Base-by-base conservation (phyloP, 139 green algal genomes). In the Zygnema circumcarinatum region DNA sequence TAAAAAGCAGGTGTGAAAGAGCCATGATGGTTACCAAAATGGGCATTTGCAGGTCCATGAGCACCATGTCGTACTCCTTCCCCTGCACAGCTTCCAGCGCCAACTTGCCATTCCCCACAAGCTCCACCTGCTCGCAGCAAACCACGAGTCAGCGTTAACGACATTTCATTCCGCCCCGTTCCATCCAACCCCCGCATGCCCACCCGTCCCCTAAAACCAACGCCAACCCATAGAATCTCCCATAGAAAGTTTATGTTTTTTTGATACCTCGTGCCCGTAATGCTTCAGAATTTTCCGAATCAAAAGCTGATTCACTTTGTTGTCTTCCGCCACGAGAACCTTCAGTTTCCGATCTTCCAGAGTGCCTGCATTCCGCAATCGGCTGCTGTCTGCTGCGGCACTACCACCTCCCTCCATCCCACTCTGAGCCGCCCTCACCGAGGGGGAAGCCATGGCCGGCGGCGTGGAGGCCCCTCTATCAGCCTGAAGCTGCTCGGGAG, bases 11-110 rank as follows among this genome's bases (percentile, higher is more conserved):
- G n/a, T n/a, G n/a, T n/a, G n/a, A n/a, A n/a, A n/a, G n/a, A n/a
- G n/a, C n/a, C n/a, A n/a, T n/a, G n/a, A n/a, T n/a, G 11, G 56
- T 76, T 31, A 86, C 81, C 39, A 88, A 33, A 33, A 88, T 76
- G 72, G 84, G 84, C 84, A 89, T 89, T 67, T 89, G 84, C 52
- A 89, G 36, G 75, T 89, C 84, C 84, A 89, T 89, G 84, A 89
- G 84, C 2, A 85, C 74, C 29, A 89, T 67, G 52, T 85, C 75
- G 38, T 68, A 89, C 31, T 36, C n/a, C 0, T 53, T 33, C 47
- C 53, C 73, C 72, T 74, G 39, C 69, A 88, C 41, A 31, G 84
- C 84, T 0, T 89, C 42, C 47, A 89, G 32, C 1, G 84, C 84
- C 42, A 86, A 68, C 32, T 54, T 39, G 16, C 84, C 84, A 29